Evolutionary conservation across 2,329 filamentous ascomycete species (phyloP).

Genomic region (Fusarium longipes): DNA sequence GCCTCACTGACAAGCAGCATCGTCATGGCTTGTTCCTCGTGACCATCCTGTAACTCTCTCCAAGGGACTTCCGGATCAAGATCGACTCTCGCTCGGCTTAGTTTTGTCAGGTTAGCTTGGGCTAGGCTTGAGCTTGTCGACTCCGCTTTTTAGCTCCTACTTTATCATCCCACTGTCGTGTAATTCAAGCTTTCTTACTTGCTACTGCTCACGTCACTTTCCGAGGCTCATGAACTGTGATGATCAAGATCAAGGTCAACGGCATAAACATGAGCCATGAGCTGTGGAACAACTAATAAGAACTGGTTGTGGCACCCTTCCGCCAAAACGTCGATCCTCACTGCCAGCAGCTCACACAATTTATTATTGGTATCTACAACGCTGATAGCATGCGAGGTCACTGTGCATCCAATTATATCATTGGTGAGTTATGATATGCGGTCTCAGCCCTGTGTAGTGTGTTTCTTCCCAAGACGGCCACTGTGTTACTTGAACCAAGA

Average conservation of each 20-base stretch:
- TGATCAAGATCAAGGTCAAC: slow-evolving; percentile 8
- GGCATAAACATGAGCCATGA: not conserved
- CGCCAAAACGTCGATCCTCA: slow-evolving; percentile 18
- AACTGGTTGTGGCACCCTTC: slow-evolving; percentile 8
- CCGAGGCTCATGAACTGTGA: slow-evolving; percentile 12
- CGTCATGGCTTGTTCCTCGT: slow-evolving; percentile 40
- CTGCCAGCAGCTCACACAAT: slow-evolving; percentile 4
- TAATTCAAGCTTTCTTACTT: slow-evolving; percentile 19
- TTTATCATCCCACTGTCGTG: not conserved
- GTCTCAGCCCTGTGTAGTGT: not conserved
- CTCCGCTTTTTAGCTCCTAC: slow-evolving; percentile 23
- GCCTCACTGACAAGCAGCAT: slow-evolving; percentile 14
- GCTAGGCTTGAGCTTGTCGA: slow-evolving; percentile 1
- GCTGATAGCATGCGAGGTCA: no score
- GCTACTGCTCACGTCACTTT: slow-evolving; percentile 31
- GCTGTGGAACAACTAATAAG: not conserved
- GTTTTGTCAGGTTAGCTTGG: not conserved
- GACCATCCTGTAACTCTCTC: no score
- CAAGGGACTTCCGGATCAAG: slow-evolving; percentile 37
- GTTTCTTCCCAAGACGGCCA: not conserved
- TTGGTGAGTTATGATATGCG: not conserved
- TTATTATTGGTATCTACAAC: slow-evolving; percentile 2
- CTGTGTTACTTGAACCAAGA: not conserved
- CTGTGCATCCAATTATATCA: not conserved
- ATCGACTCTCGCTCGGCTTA: slow-evolving; percentile 16